Evolutionary conservation across 352 stramenopile species (phyloP), one percentile per base, ranked within the genome.

Genomic region (Phytopythium montanum): DNA sequence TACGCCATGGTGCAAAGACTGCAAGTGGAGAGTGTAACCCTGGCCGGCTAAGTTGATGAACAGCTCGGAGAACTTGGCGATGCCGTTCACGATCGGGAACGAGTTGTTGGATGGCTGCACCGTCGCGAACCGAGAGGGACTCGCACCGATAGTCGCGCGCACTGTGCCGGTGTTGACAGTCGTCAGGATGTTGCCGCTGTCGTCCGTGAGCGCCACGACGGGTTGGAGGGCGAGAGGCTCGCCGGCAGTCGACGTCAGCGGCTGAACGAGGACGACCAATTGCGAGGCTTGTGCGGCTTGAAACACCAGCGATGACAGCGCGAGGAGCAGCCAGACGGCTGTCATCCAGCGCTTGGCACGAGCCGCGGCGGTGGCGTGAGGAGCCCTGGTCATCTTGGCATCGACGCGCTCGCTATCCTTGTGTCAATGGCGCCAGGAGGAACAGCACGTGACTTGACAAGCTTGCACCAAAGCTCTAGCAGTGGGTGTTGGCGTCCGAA

Each of bases 11-110:
- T 71, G 79, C 13, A 87, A 58, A 0, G 87, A 94, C 18, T 72
- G 69, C 19, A 96, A 70, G 6, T 75, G 59, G 28, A 96, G 72
- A 10, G 82, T 92, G 60, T 90, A 96, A 1, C 75, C 87, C 2
- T 62, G 57, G 23, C 71, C 82, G 1, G 72, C 79, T 33, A 77
- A 38, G 39, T 94, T 81, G 52, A 96, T 88, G 23, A 76, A 88
- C 25, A 96, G 62, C 0, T 69, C 85, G 9, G 70, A 76, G 57
- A 87, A 94, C 42, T 71, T 85, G 45, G 82, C 82, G 29, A 94
- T 76, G 18, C 87, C 88, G 23, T 89, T 90, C 34, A 84, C 69
- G 38, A 96, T 88, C 28, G 77, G 29, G n/a, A 90, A 92, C 3
- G 59, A 29, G 23, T 76, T 86, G 26, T 36, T 62, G 18, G 71